Evolutionary conservation across 805 yeast genomes (phyloP).

Genomic region (Teunomyces cretensis): DNA sequence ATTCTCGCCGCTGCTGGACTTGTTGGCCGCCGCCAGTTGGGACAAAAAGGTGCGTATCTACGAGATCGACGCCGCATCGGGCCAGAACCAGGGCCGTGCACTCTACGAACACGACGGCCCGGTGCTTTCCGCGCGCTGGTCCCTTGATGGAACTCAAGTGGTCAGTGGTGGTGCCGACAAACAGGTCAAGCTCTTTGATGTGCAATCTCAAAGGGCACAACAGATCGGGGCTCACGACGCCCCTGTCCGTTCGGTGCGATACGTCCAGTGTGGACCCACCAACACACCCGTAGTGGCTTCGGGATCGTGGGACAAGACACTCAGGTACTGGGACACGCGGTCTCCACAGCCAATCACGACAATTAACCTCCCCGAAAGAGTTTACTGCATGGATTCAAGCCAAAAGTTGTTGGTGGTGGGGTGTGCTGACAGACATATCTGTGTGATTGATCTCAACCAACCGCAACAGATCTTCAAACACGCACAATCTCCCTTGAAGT

Average conservation of each 20-base stretch:
- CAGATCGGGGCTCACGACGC: conserved; percentile 87
- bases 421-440: conserved; percentile 85
- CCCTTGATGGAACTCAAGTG: conserved; percentile 82
- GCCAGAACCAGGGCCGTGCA: conserved; percentile 85
- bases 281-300: conserved; percentile 81
- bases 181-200: conserved; percentile 78
- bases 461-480: conserved; percentile 83
- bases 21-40: conserved; percentile 85
- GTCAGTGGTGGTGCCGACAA: conserved; percentile 91
- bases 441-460: conserved; percentile 72
- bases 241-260: conserved; percentile 71
- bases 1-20: conserved; percentile 85
- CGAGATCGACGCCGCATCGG: conserved; percentile 71
- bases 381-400: conserved; percentile 81
- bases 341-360: conserved; percentile 80
- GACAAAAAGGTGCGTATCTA: conserved; percentile 92
- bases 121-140: conserved; percentile 79
- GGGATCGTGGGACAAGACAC: conserved; percentile 95
- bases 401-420: conserved; percentile 87
- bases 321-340: conserved; percentile 93
- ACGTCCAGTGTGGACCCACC: conserved; percentile 81
- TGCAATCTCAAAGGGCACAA: conserved; percentile 75
- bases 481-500: conserved; percentile 74
- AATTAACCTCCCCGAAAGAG: conserved; percentile 83
- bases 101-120: conserved; percentile 89